Evolutionary conservation across 768 basidiomycete genomes (phyloP).

Genomic region (Lactifluus pinguis): DNA sequence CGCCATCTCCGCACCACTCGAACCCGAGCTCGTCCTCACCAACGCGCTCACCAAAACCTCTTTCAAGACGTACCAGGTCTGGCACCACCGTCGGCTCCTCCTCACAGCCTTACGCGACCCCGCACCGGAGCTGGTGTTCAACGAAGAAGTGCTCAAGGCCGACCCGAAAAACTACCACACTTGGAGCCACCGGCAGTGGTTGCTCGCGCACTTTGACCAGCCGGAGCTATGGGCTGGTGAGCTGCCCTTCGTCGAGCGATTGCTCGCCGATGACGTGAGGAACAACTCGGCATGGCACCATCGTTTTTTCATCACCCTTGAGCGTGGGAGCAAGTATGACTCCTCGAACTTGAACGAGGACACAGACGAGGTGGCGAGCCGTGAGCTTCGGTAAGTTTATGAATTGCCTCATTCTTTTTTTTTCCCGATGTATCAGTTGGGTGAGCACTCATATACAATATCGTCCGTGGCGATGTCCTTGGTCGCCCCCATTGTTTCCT

Average conservation of each 20-base stretch:
- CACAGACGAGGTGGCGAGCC: slow-evolving; percentile 44
- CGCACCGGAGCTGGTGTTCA: slow-evolving; percentile 68
- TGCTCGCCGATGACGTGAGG: slow-evolving; percentile 68
- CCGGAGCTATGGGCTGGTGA: slow-evolving; percentile 65
- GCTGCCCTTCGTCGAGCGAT: slow-evolving; percentile 60
- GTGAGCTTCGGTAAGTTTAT: slow-evolving; percentile 68
- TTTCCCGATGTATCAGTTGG: background rate
- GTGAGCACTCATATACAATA: background rate
- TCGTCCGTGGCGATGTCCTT: slow-evolving; percentile 1
- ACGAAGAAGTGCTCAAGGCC: slow-evolving; percentile 55
- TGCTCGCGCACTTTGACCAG: slow-evolving; percentile 76
- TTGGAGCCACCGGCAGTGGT: slow-evolving; percentile 96
- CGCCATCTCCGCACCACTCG: slow-evolving; percentile 53
- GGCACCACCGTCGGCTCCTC: slow-evolving; percentile 84
- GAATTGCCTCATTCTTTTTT: background rate
- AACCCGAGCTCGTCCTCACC: slow-evolving; percentile 76
- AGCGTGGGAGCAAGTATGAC: slow-evolving; percentile 51
- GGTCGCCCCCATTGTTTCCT: background rate
- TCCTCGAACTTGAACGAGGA: slow-evolving; percentile 57
- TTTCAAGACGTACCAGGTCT: slow-evolving; percentile 96
- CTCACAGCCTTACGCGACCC: slow-evolving; percentile 48
- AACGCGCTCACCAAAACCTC: slow-evolving; percentile 76
- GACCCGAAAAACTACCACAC: slow-evolving; percentile 99
- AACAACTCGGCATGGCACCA: slow-evolving; percentile 99
- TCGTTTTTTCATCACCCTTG: slow-evolving; percentile 81